These are phyloP conservation scores for Botrytis cinerea DNA, from an alignment of 2,329 filamentous ascomycete species.

Conservation along the genomic window DNA sequence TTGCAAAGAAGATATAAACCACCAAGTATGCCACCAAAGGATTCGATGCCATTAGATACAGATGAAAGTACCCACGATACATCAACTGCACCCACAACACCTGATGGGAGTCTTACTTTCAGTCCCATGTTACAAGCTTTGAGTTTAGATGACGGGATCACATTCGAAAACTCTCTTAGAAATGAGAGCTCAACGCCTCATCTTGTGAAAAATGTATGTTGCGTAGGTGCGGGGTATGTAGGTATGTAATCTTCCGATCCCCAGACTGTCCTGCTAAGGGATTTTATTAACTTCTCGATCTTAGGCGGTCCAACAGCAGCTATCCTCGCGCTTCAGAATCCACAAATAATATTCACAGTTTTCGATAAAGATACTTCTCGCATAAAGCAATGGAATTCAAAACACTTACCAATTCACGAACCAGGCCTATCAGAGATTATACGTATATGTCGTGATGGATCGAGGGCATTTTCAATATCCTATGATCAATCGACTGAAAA, in stretches of 20 bases:
- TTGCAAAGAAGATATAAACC: not conserved
- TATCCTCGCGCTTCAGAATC: conserved; percentile 73
- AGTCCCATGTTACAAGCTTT: conserved; percentile 46
- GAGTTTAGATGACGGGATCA: conserved; percentile 33
- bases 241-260: conserved; percentile 52
- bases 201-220: conserved; percentile 63
- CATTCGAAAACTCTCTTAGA: conserved; percentile 22
- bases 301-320: conserved; percentile 71
- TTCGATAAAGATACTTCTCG: conserved; percentile 67
- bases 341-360: conserved; percentile 70
- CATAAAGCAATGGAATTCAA: conserved; percentile 73
- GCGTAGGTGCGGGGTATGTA: conserved; percentile 74
- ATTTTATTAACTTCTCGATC: not conserved
- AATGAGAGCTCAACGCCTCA: not conserved
- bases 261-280: not conserved
- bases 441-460: conserved; percentile 61
- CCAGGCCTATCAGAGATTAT: conserved; percentile 70
- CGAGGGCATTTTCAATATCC: conserved; percentile 47
- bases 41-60: conserved; percentile 35
- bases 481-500: conserved; percentile 43
- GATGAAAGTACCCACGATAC: conserved; percentile 39
- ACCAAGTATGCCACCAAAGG: conserved; percentile 30
- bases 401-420: conserved; percentile 74
- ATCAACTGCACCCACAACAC: conserved; percentile 51
- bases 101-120: conserved; percentile 47